Conservation (phyloP, 176 grass and related monocot species). For the Zoysia pacifica region DNA sequence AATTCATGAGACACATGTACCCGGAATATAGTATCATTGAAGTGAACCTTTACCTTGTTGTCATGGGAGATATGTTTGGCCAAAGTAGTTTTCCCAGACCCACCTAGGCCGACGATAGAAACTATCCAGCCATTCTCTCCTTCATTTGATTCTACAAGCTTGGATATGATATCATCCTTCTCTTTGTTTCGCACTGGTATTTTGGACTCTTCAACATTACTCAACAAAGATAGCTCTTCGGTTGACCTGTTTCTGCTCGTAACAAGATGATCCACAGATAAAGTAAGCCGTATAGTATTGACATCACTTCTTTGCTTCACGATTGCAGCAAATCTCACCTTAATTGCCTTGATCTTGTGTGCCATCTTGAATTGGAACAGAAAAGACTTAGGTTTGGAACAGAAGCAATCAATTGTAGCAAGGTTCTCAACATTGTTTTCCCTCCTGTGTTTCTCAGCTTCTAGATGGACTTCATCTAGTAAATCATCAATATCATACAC, state of each 20-base stretch:
- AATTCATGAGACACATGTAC: constrained; percentile 37
- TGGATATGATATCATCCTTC: not conserved
- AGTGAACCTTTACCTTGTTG: constrained; percentile 3
- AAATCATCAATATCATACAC: constrained; percentile 9
- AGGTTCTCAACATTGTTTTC: not conserved
- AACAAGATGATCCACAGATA: not conserved
- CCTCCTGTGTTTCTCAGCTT: not conserved
- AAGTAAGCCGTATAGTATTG: not conserved
- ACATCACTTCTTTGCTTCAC: not conserved
- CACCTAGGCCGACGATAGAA: constrained; percentile 38
- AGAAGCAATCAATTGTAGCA: not conserved
- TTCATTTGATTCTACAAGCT: not conserved
- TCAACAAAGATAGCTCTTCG: not conserved
- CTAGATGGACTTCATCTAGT: not conserved
- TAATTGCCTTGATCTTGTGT: not conserved
- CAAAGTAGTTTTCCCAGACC: constrained; percentile 46
- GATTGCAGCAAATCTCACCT: not conserved
- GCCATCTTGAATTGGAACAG: not conserved
- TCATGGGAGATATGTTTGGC: constrained; percentile 33
- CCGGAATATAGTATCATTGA: constrained; percentile 36
- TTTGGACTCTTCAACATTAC: not conserved
- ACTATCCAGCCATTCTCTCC: not conserved
- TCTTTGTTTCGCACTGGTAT: not conserved
- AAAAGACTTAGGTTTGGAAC: not conserved
- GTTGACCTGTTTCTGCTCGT: not conserved